Conservation (phyloP, 2,329 filamentous ascomycete genomes). For the Trichoderma harzianum region DNA sequence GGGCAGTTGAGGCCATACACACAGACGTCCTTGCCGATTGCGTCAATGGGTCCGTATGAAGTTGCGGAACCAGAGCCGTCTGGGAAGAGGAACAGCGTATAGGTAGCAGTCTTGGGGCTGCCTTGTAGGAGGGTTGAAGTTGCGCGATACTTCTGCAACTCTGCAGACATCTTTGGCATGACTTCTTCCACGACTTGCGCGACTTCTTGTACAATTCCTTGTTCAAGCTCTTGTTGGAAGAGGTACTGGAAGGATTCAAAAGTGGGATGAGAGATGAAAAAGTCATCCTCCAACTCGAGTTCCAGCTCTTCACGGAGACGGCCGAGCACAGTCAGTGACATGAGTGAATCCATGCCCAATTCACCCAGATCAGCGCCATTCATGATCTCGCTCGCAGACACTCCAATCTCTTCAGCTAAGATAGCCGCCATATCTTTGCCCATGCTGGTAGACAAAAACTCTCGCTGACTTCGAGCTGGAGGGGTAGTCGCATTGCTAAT, state of each 20-base stretch:
- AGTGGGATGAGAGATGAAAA: conserved; percentile 52
- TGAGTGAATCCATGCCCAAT: conserved; percentile 57
- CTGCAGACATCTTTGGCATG: background rate
- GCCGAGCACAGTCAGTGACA: conserved; percentile 55
- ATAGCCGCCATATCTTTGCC: conserved; percentile 2
- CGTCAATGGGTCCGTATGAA: conserved; percentile 49
- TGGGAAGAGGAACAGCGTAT: conserved; percentile 34
- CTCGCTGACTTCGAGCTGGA: background rate
- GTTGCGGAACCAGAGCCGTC: conserved; percentile 60
- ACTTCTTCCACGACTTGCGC: background rate
- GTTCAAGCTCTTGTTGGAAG: background rate
- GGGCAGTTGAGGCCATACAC: conserved; percentile 57
- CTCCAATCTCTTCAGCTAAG: conserved; percentile 18
- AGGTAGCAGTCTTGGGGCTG: conserved; percentile 4
- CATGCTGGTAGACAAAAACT: background rate
- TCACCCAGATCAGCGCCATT: conserved; percentile 52
- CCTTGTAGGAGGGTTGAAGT: conserved; percentile 10
- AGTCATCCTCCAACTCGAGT: conserved; percentile 48
- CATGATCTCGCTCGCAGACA: conserved; percentile 12
- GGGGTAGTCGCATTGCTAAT: background rate
- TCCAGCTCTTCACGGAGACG: conserved; percentile 56
- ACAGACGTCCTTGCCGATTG: conserved; percentile 43
- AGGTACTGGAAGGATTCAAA: conserved; percentile 50
- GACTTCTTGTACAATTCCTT: background rate
- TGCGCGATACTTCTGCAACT: conserved; percentile 12